Base-by-base conservation (phyloP, 1,139 yeast genomes). In the Diutina neorugosa region DNA sequence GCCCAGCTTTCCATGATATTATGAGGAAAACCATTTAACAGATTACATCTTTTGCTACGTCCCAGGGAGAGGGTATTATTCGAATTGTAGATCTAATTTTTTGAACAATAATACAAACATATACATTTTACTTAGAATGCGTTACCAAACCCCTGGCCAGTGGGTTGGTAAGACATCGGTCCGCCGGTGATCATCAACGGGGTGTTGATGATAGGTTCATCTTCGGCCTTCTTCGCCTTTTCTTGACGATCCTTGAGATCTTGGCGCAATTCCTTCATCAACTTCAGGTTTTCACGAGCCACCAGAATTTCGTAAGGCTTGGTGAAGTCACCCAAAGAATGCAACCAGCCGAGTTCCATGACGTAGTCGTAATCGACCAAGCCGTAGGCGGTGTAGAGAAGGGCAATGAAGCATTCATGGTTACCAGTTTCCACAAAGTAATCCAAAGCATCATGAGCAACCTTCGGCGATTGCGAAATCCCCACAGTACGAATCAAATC, bases 361-460 rank as follows among this genome's bases (percentile, higher is more conserved):
- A 93, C 96, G 62, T 85, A 84, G 65, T 93, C 98, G 60, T 81
- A 82, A 55, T 82, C 81, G 60, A 93, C 76, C 63, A 83, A 75
- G 55, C 86, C 89, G 68, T 93, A 94, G 63, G 95, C 87, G 6
- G 91, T 76, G 71, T 86, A 94, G 63, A 94, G 77, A 57, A 91
- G 80, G 11, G 96, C 98, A 62, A 90, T 88, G 65, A 89, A 88
- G 64, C 96, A 89, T 73, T 93, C 98, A 69, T 86, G 90, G 73
- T 93, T 93, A 63, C 96, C 98, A 51, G 96, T 90, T 64, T 91
- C 98, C 57, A 94, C 98, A 69, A 93, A 93, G 73, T 93, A 94
- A 57, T 86, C 81, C 66, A 93, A 74, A 59, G 89, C 75, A 57
- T 91, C 98, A 67, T 89, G 95, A 31, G 95, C 91, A 65, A 93